A percentile compares a stretch with the other conserved stretches of the same genome.
Conservation (phyloP, 2,329 filamentous ascomycete genomes). For the Colletotrichum musae region DNA sequence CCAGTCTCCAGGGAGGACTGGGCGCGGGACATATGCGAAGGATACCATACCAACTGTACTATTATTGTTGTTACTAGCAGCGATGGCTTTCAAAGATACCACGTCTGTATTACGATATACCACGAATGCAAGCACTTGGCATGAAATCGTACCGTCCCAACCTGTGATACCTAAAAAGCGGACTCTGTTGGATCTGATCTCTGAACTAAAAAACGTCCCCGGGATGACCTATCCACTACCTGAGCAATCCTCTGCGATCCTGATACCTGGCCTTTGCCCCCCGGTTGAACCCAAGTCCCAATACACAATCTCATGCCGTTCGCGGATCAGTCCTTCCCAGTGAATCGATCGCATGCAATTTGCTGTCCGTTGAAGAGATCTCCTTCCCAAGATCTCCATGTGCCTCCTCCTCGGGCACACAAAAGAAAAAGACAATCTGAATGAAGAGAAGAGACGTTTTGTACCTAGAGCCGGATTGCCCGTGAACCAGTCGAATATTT, state of each 20-base stretch:
- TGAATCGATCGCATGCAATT: not conserved
- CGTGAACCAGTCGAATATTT: not conserved
- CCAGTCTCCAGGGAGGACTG: not conserved
- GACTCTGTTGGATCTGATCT: not conserved
- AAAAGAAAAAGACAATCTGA: too few species aligned
- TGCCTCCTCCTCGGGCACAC: slow-evolving; percentile 1
- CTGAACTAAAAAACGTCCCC: not conserved
- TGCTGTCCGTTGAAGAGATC: not conserved
- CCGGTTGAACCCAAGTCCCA: slow-evolving; percentile 19
- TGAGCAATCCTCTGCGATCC: slow-evolving; percentile 4
- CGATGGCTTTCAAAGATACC: slow-evolving; percentile 31
- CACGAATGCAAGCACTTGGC: not conserved
- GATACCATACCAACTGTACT: slow-evolving; percentile 28
- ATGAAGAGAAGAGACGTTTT: not conserved
- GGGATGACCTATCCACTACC: not conserved
- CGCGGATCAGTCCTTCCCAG: not conserved
- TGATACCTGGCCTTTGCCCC: not conserved
- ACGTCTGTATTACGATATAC: slow-evolving; percentile 26
- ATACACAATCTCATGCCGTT: slow-evolving; percentile 7
- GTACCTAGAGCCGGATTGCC: not conserved
- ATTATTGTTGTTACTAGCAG: slow-evolving; percentile 25
- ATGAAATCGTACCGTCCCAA: not conserved
- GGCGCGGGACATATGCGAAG: not conserved
- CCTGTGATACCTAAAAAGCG: not conserved
- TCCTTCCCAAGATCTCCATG: not conserved